A percentile compares a stretch with the other conserved stretches of the same genome.
Conservation (phyloP, 441 rosid species). For the Erodium chrysanthum region DNA sequence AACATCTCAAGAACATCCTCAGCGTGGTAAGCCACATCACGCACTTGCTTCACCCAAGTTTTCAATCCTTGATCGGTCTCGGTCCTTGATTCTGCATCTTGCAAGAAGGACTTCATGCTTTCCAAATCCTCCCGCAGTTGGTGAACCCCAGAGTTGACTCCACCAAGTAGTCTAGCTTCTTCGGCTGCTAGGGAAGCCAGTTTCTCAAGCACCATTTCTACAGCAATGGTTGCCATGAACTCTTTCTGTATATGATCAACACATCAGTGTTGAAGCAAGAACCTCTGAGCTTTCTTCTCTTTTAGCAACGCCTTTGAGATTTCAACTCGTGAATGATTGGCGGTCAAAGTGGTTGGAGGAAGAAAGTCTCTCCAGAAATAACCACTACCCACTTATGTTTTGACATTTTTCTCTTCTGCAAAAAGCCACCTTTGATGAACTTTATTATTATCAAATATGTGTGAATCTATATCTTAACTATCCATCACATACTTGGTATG, state of each 20-base stretch:
- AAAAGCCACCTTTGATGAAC: background rate
- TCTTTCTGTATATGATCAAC: background rate
- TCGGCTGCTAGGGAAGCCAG: background rate
- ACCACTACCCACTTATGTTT: background rate
- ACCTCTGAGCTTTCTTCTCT: background rate
- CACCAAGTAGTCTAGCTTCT: background rate
- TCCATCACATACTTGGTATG: no score
- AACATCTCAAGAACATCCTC: conserved; percentile 16
- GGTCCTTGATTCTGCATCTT: conserved; percentile 8
- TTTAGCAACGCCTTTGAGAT: background rate
- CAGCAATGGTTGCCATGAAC: background rate
- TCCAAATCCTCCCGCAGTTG: conserved; percentile 8
- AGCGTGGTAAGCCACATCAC: conserved; percentile 14
- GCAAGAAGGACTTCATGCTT: conserved; percentile 15
- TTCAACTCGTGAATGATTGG: background rate
- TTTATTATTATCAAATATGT: no score
- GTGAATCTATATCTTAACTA: no score
- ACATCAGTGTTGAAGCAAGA: background rate
- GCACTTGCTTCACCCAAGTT: conserved; percentile 17
- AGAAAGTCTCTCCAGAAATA: background rate
- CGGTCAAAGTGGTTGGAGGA: background rate
- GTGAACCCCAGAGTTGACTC: background rate
- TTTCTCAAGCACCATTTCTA: conserved; percentile 7
- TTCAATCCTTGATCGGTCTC: conserved; percentile 14
- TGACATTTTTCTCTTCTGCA: background rate